Percentiles rank a stretch among this genome's conserved stretches.
phyloP scores from a whole-genome alignment of 371 early-diverging fungal genomes.

The Saksenaea vasiformis region DNA sequence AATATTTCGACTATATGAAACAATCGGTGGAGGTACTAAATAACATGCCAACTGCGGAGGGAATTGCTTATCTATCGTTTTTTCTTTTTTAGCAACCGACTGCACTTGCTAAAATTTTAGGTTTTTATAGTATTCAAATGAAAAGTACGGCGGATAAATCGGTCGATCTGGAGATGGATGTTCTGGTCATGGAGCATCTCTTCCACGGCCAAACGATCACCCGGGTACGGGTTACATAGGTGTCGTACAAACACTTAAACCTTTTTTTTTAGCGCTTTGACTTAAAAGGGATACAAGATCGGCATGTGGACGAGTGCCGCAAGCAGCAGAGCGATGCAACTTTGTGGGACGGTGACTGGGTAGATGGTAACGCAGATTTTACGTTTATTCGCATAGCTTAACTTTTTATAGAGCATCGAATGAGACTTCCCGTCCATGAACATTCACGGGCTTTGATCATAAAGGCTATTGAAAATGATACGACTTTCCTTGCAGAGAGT shows the following conservation, averaged over 20 bases:
- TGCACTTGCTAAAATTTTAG: conserved; percentile 90
- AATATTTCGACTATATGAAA: conserved; percentile 88
- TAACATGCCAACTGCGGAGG: neutral
- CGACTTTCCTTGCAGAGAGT: conserved; percentile 78
- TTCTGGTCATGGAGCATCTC: conserved; percentile 95
- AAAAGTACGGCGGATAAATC: conserved; percentile 71
- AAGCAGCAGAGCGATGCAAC: conserved; percentile 47
- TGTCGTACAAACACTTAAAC: conserved; percentile 1
- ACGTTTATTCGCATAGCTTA: neutral
- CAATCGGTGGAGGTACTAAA: conserved; percentile 40
- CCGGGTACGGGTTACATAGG: conserved; percentile 38
- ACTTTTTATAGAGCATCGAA: conserved; percentile 24
- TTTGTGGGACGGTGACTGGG: conserved; percentile 74
- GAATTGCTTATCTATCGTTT: conserved; percentile 8
- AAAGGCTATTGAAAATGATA: conserved; percentile 79
- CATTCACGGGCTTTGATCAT: conserved; percentile 79
- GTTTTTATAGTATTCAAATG: conserved; percentile 83
- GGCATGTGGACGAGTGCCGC: conserved; percentile 46
- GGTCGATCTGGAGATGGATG: conserved; percentile 70
- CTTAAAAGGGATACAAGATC: conserved; percentile 82
- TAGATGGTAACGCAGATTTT: conserved; percentile 43
- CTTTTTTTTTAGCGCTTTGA: conserved; percentile 73
- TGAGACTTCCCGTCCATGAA: conserved; percentile 54
- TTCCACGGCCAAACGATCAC: conserved; percentile 77
- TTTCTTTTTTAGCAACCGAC: conserved; percentile 59